Percentiles rank a stretch among this genome's conserved stretches.
Conservation (phyloP, 2,329 filamentous ascomycete species). For the Clarireedia monteithiana region DNA sequence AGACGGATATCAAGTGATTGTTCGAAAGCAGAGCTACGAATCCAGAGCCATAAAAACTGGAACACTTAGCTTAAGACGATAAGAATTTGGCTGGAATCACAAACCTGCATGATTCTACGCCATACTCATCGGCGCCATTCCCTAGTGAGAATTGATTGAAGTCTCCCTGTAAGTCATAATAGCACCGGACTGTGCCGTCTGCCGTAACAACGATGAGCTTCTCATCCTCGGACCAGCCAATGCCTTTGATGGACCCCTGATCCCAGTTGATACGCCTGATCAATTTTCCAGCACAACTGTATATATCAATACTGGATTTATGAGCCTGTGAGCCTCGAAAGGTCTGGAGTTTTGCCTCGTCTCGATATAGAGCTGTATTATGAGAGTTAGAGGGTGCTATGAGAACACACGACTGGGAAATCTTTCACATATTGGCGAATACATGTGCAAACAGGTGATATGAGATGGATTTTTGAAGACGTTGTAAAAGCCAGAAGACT, state of each 20-base stretch:
- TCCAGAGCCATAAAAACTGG: conserved; percentile 74
- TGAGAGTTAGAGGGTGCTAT: conserved; percentile 15
- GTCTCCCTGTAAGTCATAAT: conserved; percentile 85
- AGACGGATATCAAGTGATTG: conserved; percentile 80
- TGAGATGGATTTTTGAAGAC: too few relatives aligned
- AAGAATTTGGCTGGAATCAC: neutral
- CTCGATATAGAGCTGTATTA: conserved; percentile 70
- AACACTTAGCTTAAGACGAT: neutral
- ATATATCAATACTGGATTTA: conserved; percentile 86
- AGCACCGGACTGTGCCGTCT: conserved; percentile 83
- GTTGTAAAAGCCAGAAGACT: too few relatives aligned
- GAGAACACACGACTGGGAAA: too few relatives aligned
- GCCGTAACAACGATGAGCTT: conserved; percentile 79
- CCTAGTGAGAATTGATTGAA: conserved; percentile 92
- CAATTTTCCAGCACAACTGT: conserved; percentile 85
- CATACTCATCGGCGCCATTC: conserved; percentile 79
- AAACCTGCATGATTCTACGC: conserved; percentile 71
- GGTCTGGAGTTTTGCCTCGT: conserved; percentile 75
- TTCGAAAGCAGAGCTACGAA: conserved; percentile 88
- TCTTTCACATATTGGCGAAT: neutral
- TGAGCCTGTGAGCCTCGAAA: conserved; percentile 64
- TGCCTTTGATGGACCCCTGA: conserved; percentile 73
- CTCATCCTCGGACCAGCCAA: conserved; percentile 97
- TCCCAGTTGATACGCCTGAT: conserved; percentile 88
- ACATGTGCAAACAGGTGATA: too few relatives aligned